These are phyloP conservation scores for Triticum monococcum DNA, from an alignment of 176 grass and related monocot genomes.

Conservation along the genomic window DNA sequence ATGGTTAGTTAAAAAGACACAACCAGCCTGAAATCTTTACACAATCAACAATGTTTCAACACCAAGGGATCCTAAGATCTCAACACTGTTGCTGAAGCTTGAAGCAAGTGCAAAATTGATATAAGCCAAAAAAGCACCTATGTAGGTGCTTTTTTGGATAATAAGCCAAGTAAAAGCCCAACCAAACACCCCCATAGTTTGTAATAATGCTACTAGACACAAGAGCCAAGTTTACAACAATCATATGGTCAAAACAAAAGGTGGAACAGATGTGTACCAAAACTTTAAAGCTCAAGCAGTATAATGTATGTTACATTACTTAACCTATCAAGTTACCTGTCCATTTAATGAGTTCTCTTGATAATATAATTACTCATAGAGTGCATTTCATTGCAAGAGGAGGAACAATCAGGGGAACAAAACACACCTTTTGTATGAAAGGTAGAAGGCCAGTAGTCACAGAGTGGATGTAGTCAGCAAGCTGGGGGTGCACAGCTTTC, in stretches of 20 bases:
- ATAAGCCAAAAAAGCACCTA: background rate
- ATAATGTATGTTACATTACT: background rate
- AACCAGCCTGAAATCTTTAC: background rate
- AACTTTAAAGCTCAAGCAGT: background rate
- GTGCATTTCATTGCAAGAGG: background rate
- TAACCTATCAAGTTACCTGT: background rate
- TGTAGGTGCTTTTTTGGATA: no score
- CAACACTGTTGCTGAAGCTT: background rate
- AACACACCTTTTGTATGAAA: constrained; percentile 78
- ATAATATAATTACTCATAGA: background rate
- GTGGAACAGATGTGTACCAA: background rate
- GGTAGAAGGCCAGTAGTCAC: constrained; percentile 58
- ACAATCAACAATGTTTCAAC: background rate
- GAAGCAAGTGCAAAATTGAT: background rate
- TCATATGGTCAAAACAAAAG: constrained; percentile 10
- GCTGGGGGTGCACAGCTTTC: constrained; percentile 69
- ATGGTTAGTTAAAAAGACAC: background rate
- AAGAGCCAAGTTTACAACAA: background rate
- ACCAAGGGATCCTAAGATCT: background rate
- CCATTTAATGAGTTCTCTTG: background rate
- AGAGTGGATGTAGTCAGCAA: constrained; percentile 78
- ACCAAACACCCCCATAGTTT: background rate
- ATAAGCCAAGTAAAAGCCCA: no score
- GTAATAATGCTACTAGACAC: background rate
- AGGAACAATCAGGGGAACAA: background rate